Evolutionary conservation across 306 rosid species (phyloP).

Genomic region (Ammopiptanthus mongolicus): DNA sequence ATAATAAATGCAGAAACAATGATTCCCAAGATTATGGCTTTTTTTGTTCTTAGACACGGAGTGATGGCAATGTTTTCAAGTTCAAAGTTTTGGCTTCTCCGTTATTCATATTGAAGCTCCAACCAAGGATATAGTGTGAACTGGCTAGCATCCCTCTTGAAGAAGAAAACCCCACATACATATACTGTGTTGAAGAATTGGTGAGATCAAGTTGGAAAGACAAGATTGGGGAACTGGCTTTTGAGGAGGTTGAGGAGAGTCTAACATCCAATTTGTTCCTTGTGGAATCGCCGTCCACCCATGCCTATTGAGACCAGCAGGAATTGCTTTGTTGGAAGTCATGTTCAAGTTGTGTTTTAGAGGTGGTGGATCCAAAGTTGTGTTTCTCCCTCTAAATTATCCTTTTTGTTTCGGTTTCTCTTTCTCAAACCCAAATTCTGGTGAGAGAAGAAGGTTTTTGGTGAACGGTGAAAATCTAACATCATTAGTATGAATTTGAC

Average conservation of each 20-base stretch:
- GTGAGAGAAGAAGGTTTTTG: too few relatives aligned
- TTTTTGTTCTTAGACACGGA: background rate
- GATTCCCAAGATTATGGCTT: background rate
- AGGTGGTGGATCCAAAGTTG: too few relatives aligned
- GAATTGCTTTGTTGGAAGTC: slow-evolving; percentile 21
- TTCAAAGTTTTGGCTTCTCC: slow-evolving; percentile 29
- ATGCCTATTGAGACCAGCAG: slow-evolving; percentile 20
- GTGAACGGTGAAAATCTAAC: too few relatives aligned
- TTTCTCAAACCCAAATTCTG: too few relatives aligned
- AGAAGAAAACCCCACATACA: slow-evolving; percentile 43
- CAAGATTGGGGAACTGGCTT: slow-evolving; percentile 31
- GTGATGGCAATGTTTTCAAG: slow-evolving; percentile 24
- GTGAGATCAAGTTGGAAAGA: slow-evolving; percentile 24
- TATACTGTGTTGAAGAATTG: slow-evolving; percentile 17
- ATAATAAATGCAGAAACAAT: background rate
- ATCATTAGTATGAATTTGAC: too few relatives aligned
- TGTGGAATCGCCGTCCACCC: slow-evolving; percentile 33
- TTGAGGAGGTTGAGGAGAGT: slow-evolving; percentile 18
- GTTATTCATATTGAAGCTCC: slow-evolving; percentile 34
- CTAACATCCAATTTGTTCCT: slow-evolving; percentile 23
- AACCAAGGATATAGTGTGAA: slow-evolving; percentile 36
- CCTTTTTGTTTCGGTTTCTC: too few relatives aligned
- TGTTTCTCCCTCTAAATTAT: too few relatives aligned
- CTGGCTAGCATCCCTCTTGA: slow-evolving; percentile 29
- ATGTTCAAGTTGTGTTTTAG: slow-evolving; percentile 29